Evolutionary conservation across 345 rosid species (phyloP).

Genomic region (Anastatica hierochuntica): DNA sequence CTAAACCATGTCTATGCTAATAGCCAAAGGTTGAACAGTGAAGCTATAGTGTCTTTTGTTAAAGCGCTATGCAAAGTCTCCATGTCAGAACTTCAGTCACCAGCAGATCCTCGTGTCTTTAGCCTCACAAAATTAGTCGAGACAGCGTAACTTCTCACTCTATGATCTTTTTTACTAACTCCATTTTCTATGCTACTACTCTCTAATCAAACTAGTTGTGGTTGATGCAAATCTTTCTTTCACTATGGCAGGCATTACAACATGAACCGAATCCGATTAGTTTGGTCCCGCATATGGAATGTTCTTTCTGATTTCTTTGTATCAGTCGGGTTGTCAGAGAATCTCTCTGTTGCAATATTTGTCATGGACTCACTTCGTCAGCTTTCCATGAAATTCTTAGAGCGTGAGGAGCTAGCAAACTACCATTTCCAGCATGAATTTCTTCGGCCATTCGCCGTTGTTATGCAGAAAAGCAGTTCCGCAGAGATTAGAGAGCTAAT

Average conservation of each 20-base stretch:
- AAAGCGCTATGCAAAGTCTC: conserved; percentile 91
- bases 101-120: conserved; percentile 96
- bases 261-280: conserved; percentile 89
- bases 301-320: conserved; percentile 94
- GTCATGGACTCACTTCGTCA: conserved; percentile 98
- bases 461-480: conserved; percentile 84
- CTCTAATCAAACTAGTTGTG: background rate
- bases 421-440: conserved; percentile 97
- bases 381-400: conserved; percentile 93
- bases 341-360: conserved; percentile 92
- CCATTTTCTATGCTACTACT: background rate
- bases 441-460: conserved; percentile 80
- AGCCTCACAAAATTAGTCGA: conserved; percentile 93
- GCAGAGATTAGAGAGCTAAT: conserved; percentile 81
- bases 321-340: conserved; percentile 89
- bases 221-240: conserved; percentile 4
- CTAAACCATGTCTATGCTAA: conserved; percentile 92
- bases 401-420: conserved; percentile 93
- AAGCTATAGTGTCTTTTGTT: conserved; percentile 90
- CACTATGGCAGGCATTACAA: conserved; percentile 79
- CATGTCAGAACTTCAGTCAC: conserved; percentile 90
- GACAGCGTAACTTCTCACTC: conserved; percentile 55
- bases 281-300: conserved; percentile 96
- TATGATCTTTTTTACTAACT: background rate
- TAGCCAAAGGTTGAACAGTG: conserved; percentile 91